Conservation (phyloP, 495 filamentous ascomycete species). For the Trypethelium eluteriae region DNA sequence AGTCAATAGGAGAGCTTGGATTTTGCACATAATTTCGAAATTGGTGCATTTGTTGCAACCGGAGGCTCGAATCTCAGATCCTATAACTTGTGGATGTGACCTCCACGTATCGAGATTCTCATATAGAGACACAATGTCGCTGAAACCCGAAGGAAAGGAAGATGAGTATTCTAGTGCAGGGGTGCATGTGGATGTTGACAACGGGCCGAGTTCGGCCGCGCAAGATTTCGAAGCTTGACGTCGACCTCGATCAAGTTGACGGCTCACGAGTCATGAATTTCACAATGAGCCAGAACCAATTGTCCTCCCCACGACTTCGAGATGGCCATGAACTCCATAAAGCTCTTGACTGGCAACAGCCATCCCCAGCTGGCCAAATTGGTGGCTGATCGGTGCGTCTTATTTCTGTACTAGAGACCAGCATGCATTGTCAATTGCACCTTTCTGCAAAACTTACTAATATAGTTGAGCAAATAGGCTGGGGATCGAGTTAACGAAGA, state of each 20-base stretch:
- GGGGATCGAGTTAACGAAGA: constrained; percentile 87
- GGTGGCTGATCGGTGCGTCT: constrained; percentile 75
- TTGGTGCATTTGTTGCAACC: too few species aligned
- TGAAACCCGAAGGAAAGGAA: too few species aligned
- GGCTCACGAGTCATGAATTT: background rate
- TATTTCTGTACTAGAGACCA: background rate
- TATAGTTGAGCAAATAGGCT: constrained; percentile 43
- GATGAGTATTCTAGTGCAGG: too few species aligned
- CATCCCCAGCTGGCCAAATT: constrained; percentile 83
- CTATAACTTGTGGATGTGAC: too few species aligned
- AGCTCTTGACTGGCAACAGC: constrained; percentile 90
- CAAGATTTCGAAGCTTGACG: background rate
- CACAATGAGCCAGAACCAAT: background rate
- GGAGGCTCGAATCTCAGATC: too few species aligned
- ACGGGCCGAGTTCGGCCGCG: background rate
- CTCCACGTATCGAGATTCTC: too few species aligned
- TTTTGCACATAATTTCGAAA: too few species aligned
- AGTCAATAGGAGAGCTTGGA: too few species aligned
- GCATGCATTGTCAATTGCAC: background rate
- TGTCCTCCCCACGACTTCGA: background rate
- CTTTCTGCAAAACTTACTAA: background rate
- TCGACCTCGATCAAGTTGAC: background rate
- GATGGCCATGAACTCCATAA: constrained; percentile 86
- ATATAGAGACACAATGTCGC: too few species aligned
- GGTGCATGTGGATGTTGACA: background rate